Evolutionary conservation across 371 early-diverging fungal species (phyloP).

Genomic region (Lichtheimia ornata): DNA sequence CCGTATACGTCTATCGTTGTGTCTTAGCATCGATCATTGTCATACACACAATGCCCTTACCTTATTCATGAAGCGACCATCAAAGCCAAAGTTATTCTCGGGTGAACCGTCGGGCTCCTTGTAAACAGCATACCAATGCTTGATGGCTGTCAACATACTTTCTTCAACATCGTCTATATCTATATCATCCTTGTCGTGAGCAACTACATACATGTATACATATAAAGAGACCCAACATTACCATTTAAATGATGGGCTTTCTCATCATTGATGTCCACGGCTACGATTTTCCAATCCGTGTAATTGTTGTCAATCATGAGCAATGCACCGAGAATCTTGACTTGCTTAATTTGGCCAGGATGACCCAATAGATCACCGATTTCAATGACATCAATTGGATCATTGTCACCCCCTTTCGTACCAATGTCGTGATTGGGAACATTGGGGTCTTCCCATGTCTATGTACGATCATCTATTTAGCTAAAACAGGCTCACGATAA

Average conservation of each 20-base stretch:
- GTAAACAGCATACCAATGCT: constrained; percentile 12
- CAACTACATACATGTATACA: background rate
- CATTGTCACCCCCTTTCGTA: constrained; percentile 88
- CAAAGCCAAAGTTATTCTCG: constrained; percentile 7
- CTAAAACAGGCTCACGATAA: too few relatives aligned
- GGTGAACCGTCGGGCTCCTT: constrained; percentile 11
- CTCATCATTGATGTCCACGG: constrained; percentile 90
- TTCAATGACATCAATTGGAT: constrained; percentile 95
- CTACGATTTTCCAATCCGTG: constrained; percentile 98
- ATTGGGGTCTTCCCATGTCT: constrained; percentile 98
- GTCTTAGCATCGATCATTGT: background rate
- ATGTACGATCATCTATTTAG: background rate
- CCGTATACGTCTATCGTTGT: background rate
- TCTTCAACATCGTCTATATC: constrained; percentile 12
- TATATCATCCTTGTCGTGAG: background rate
- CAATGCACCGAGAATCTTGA: constrained; percentile 93
- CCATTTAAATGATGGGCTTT: constrained; percentile 83
- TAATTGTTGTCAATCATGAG: constrained; percentile 95
- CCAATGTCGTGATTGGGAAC: constrained; percentile 82
- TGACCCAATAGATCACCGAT: constrained; percentile 86
- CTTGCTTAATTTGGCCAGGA: constrained; percentile 95
- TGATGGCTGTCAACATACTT: background rate
- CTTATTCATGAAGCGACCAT: constrained; percentile 9
- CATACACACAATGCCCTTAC: background rate
- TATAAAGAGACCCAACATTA: constrained; percentile 9